Base-by-base conservation (phyloP, 306 rosid genomes). In the Pyrus bretschneideri region DNA sequence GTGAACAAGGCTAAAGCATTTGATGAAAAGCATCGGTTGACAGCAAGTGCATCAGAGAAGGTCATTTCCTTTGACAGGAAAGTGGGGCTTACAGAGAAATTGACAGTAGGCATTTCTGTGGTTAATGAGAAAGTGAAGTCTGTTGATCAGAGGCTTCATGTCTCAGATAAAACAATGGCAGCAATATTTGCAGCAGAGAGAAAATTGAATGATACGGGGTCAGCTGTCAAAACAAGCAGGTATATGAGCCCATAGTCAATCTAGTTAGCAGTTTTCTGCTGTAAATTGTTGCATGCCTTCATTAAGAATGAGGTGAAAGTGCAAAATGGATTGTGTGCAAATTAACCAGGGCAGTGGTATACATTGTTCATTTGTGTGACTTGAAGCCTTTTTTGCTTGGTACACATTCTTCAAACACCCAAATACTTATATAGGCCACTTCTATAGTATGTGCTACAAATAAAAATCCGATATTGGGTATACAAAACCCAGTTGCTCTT, bases 151-250 rank as follows among this genome's bases (percentile, higher is more conserved):
- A 88, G 88, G 72, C 91, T 93, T 80, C 96, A 91, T 18, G 97
- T 91, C 77, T 93, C 98, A 0, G 97, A 91, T 80, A 93, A 91
- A 86, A 93, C 97, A 35, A 93, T 91, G 98, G 96, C 93, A 27
- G 98, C 97, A 33, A 82, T 93, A 78, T 74, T 91, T 66, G 97
- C 97, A 59, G 96, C 96, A 38, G 94, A 93, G 85, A 91, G 96
- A 69, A 91, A 88, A 86, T 70, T 91, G 76, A 93, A 93, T 72
- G 88, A 91, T 76, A 93, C 97, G 6, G 97, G 98, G 69, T 93
- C 98, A 72, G 94, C 96, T 57, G 96, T 93, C 71, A 93, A 91
- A 91, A 91, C 93, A 75, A 93, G 97, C 91, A 93, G 96, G 97
- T 93, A 77, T 73, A 79, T n/a, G 49, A 22, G 68, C 21, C 57